Evolutionary conservation across 306 rosid genomes (phyloP).

Genomic region (Lagenaria siceraria): DNA sequence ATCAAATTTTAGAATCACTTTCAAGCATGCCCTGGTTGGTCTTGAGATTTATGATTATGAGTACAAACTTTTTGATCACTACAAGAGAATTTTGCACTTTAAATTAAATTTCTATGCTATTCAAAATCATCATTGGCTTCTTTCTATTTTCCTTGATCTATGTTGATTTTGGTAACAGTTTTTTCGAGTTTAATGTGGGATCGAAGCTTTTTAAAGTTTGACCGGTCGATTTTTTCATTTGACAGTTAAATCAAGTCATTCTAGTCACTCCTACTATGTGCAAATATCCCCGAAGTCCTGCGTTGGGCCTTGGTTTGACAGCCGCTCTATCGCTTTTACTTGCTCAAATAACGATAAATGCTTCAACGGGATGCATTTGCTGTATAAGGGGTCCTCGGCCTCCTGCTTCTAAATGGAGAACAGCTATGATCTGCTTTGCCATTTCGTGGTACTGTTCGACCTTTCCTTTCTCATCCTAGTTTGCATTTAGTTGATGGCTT

Average conservation of each 20-base stretch:
- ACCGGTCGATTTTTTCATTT: background rate
- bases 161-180: background rate
- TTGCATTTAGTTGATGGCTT: background rate
- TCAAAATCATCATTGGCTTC: background rate
- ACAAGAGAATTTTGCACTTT: background rate
- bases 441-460: slow-evolving; percentile 57
- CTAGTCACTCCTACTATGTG: slow-evolving; percentile 24
- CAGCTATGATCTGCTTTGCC: slow-evolving; percentile 56
- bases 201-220: background rate
- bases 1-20: too few species aligned
- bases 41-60: background rate
- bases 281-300: slow-evolving; percentile 68
- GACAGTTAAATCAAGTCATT: slow-evolving; percentile 53
- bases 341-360: slow-evolving; percentile 50
- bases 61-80: background rate
- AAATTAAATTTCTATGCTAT: background rate
- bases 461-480: background rate
- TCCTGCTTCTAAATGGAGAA: slow-evolving; percentile 43
- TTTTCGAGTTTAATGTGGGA: background rate
- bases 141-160: background rate
- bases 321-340: slow-evolving; percentile 64
- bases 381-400: slow-evolving; percentile 41
- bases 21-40: background rate
- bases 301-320: slow-evolving; percentile 68
- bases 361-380: slow-evolving; percentile 69